phyloP scores from a whole-genome alignment of 352 stramenopile species.

The Detonula confervacea region DNA sequence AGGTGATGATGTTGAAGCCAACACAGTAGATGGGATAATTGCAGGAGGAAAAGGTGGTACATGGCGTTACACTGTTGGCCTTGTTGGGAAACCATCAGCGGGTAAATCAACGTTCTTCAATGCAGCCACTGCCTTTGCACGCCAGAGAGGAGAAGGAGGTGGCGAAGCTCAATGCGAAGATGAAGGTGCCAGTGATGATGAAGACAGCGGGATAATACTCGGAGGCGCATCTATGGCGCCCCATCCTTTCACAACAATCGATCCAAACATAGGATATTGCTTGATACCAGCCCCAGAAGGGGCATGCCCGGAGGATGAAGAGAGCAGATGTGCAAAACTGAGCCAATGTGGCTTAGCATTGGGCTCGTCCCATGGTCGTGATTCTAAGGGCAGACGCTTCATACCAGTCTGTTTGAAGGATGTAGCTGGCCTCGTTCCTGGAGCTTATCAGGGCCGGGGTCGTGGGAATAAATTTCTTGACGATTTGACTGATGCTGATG shows the following conservation, averaged over 20 bases:
- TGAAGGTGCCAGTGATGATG: conserved; percentile 18
- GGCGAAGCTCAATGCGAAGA: not conserved
- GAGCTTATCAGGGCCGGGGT: conserved; percentile 84
- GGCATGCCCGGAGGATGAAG: conserved; percentile 74
- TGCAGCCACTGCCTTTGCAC: conserved; percentile 75
- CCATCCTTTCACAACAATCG: conserved; percentile 88
- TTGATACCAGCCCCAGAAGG: conserved; percentile 71
- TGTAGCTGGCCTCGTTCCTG: conserved; percentile 87
- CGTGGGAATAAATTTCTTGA: conserved; percentile 88
- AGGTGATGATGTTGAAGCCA: conserved; percentile 3
- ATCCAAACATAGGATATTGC: conserved; percentile 86
- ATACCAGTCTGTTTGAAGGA: conserved; percentile 85
- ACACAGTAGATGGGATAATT: conserved; percentile 6
- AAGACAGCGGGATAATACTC: conserved; percentile 42
- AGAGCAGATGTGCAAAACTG: not conserved
- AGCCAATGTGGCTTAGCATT: conserved; percentile 32
- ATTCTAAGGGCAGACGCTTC: conserved; percentile 68
- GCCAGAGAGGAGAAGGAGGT: conserved; percentile 57
- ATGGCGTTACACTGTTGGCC: conserved; percentile 55
- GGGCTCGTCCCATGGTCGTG: conserved; percentile 78
- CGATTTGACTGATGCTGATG: conserved; percentile 87
- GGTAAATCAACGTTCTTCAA: conserved; percentile 89
- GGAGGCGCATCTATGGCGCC: conserved; percentile 84
- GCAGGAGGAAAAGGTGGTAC: conserved; percentile 31
- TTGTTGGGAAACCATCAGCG: conserved; percentile 85